Evolutionary conservation across 1,284 basidiomycete genomes (phyloP).

Genomic region (Leccinum brunneo-olivaceum): DNA sequence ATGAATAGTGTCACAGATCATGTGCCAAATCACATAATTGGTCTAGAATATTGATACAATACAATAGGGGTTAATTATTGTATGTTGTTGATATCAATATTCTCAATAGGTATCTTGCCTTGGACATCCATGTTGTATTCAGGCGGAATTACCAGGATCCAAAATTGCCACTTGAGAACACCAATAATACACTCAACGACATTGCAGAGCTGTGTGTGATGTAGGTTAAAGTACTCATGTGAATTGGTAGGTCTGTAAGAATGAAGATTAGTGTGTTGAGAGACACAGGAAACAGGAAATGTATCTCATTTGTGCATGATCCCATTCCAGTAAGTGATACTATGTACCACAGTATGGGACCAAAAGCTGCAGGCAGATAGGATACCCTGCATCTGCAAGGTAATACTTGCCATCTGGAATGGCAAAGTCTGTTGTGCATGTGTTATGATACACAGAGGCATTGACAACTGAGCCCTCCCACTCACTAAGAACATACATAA

Average conservation of each 20-base stretch:
- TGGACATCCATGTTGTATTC: neutral
- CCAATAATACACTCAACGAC: neutral
- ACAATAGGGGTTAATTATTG: neutral
- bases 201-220: neutral
- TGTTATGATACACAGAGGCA: slow-evolving; percentile 1
- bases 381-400: slow-evolving; percentile 3
- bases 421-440: neutral
- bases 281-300: neutral
- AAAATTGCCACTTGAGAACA: neutral
- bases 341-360: neutral
- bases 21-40: too few species aligned
- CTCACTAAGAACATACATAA: slow-evolving; percentile 4
- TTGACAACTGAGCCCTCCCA: slow-evolving; percentile 1
- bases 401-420: slow-evolving; percentile 3
- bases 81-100: neutral
- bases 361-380: neutral
- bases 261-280: neutral
- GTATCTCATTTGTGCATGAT: neutral
- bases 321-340: neutral
- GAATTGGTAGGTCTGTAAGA: neutral
- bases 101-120: neutral
- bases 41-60: too few species aligned
- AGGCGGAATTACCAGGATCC: neutral
- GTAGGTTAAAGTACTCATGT: neutral
- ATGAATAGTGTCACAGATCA: too few species aligned